A percentile compares a stretch with the other conserved stretches of the same genome.
phyloP scores from a whole-genome alignment of 1,139 yeast genomes.

The Nakaseomyces uthaithaninus region DNA sequence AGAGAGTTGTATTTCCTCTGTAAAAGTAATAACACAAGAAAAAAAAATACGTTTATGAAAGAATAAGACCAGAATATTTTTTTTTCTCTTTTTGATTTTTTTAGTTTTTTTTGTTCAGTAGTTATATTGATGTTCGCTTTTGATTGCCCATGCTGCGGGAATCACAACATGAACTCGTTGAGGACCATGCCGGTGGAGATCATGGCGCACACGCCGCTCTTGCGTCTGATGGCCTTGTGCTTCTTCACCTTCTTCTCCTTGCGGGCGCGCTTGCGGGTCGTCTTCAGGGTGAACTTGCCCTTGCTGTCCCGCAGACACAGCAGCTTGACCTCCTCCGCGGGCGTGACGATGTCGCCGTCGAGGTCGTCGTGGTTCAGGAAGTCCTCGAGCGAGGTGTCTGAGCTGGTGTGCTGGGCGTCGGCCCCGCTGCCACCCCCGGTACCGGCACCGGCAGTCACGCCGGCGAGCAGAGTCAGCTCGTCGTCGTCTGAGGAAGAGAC shows the following conservation, averaged over 20 bases:
- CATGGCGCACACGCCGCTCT: constrained; percentile 31
- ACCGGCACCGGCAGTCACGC: constrained; percentile 4
- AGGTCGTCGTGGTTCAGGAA: constrained; percentile 12
- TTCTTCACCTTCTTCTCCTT: constrained; percentile 16
- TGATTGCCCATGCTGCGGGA: background rate
- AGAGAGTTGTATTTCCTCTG: background rate
- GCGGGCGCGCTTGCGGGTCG: constrained; percentile 12
- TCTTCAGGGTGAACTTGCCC: constrained; percentile 27
- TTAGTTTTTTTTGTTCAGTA: background rate
- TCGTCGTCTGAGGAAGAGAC: constrained; percentile 9
- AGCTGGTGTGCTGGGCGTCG: constrained; percentile 7
- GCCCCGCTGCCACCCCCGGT: constrained; percentile 7
- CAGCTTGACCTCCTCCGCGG: constrained; percentile 7
- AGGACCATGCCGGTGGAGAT: constrained; percentile 29
- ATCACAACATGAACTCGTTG: constrained; percentile 30
- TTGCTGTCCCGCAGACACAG: constrained; percentile 27
- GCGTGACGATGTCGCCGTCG: constrained; percentile 3
- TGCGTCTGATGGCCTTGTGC: constrained; percentile 26
- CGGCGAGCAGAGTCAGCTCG: constrained; percentile 6
- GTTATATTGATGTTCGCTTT: background rate
- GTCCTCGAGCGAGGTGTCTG: constrained; percentile 11
- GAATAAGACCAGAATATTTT: background rate
- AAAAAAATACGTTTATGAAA: background rate
- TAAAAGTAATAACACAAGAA: background rate
- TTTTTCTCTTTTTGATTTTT: background rate